These are phyloP conservation scores for Allomyces macrogynus DNA, from an alignment of 192 early-diverging fungal genomes.

Conservation along the genomic window DNA sequence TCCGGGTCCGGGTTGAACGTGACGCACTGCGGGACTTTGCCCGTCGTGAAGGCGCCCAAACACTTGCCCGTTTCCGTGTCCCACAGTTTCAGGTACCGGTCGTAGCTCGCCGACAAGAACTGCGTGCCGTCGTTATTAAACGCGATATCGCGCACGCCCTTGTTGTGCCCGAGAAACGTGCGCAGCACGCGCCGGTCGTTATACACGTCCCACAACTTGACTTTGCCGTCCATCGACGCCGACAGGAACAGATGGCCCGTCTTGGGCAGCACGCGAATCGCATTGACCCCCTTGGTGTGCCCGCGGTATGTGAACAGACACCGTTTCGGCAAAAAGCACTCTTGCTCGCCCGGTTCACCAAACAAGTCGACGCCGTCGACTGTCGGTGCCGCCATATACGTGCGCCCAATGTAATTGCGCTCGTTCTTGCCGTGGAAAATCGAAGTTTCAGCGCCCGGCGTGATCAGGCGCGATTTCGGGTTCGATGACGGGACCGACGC, in stretches of 20 bases:
- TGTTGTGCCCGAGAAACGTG: conserved; percentile 77
- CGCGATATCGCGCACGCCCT: conserved; percentile 75
- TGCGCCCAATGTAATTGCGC: conserved; percentile 79
- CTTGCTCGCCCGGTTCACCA: conserved; percentile 46
- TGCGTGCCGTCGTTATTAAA: conserved; percentile 68
- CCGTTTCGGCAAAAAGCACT: conserved; percentile 70
- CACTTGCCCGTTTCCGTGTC: conserved; percentile 78
- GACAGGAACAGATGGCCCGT: conserved; percentile 79
- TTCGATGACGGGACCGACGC: conserved; percentile 15
- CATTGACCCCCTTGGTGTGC: conserved; percentile 75
- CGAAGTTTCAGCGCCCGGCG: conserved; percentile 48
- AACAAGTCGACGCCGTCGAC: conserved; percentile 62
- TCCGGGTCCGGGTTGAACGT: conserved; percentile 76
- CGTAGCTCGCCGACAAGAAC: conserved; percentile 79
- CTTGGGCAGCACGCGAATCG: conserved; percentile 74
- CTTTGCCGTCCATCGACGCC: conserved; percentile 78
- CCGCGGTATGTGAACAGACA: conserved; percentile 81
- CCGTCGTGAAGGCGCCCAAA: conserved; percentile 34
- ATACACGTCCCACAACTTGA: conserved; percentile 96
- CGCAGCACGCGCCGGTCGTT: conserved; percentile 65
- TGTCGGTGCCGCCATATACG: conserved; percentile 88
- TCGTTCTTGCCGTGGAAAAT: conserved; percentile 72
- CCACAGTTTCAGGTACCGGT: conserved; percentile 87
- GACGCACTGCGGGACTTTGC: conserved; percentile 68
- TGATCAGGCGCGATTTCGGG: conserved; percentile 17